Evolutionary conservation across 805 yeast species (phyloP).

Genomic region (Metschnikowia reukaufii): DNA sequence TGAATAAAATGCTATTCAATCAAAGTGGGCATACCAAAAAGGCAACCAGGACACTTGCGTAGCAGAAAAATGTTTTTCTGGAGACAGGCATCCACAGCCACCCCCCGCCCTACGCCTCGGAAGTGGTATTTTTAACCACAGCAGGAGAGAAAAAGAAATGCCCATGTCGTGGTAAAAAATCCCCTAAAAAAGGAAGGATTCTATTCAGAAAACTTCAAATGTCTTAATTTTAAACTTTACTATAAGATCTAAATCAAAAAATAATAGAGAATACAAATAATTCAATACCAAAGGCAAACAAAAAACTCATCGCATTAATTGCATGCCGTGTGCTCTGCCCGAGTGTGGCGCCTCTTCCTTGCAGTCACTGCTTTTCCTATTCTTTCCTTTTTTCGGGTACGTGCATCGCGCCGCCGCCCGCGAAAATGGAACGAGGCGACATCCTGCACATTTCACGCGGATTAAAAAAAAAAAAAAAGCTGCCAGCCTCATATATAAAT

Average conservation of each 20-base stretch:
- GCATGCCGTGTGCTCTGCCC: slow-evolving; percentile 10
- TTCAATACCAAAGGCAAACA: no score
- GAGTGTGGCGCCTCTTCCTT: slow-evolving; percentile 4
- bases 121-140: neutral
- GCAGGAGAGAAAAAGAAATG: neutral
- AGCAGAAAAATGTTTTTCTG: neutral
- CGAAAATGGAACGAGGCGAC: neutral
- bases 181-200: no score
- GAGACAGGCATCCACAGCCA: neutral
- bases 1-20: no score
- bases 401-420: slow-evolving; percentile 1
- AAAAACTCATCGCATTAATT: no score
- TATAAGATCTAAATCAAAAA: no score
- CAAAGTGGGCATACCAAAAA: no score
- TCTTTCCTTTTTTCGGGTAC: neutral
- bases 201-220: no score
- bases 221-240: no score
- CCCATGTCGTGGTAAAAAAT: no score
- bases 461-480: slow-evolving; percentile 3
- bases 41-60: neutral
- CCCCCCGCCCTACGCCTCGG: neutral
- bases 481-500: slow-evolving; percentile 5
- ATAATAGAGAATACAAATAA: no score
- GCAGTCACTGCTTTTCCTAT: neutral
- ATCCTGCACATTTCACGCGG: slow-evolving; percentile 5